Evolutionary conservation across 352 stramenopile species (phyloP).

Genomic region (Aphanomyces euteiches): DNA sequence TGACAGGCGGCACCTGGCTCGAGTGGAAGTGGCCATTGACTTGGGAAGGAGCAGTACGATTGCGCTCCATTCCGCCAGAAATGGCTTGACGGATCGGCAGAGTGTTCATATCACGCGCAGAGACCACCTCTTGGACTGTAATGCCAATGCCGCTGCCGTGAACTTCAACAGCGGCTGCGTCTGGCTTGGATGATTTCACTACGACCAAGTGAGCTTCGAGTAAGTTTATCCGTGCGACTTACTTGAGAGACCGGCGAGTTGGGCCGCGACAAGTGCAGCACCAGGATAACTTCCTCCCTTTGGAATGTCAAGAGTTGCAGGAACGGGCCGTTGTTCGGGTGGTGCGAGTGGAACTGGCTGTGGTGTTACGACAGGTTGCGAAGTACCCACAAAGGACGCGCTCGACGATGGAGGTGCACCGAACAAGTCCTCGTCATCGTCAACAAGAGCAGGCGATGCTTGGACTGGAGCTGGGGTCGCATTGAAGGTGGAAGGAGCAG

Average conservation of each 20-base stretch:
- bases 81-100: slow-evolving; percentile 67
- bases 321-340: neutral
- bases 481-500: too few species aligned
- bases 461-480: too few species aligned
- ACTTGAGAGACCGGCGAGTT: slow-evolving; percentile 16
- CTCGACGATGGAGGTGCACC: slow-evolving; percentile 39
- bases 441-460: neutral
- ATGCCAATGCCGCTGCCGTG: slow-evolving; percentile 63
- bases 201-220: neutral
- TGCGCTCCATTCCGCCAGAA: slow-evolving; percentile 61
- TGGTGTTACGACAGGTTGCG: slow-evolving; percentile 20
- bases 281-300: slow-evolving; percentile 11
- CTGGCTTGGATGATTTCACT: slow-evolving; percentile 12
- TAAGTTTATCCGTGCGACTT: neutral
- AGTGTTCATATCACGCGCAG: slow-evolving; percentile 69
- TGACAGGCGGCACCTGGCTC: slow-evolving; percentile 35
- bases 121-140: slow-evolving; percentile 48
- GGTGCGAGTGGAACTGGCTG: slow-evolving; percentile 12
- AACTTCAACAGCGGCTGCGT: slow-evolving; percentile 38
- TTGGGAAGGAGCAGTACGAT: slow-evolving; percentile 51
- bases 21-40: slow-evolving; percentile 68
- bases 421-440: slow-evolving; percentile 63
- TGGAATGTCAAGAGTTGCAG: slow-evolving; percentile 14
- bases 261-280: slow-evolving; percentile 7
- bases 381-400: neutral